Percentiles rank a stretch among this genome's conserved stretches.
Conservation (phyloP, 768 basidiomycete genomes). For the Mycena polygramma region DNA sequence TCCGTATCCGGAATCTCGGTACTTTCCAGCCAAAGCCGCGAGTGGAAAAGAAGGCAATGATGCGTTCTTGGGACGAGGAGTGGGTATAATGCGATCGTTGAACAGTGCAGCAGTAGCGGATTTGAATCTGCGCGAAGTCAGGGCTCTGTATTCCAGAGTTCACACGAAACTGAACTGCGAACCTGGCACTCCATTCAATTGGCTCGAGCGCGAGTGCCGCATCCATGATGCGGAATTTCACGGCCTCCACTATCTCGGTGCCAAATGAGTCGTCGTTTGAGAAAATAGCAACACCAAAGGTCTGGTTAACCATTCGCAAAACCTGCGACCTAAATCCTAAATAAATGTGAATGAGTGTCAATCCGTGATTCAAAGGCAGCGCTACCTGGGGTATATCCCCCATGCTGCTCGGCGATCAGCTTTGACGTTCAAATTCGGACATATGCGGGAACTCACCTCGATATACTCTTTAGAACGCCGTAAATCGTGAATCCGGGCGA, state of each 20-base stretch:
- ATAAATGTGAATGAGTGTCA: neutral
- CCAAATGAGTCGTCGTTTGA: constrained; percentile 43
- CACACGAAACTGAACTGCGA: neutral
- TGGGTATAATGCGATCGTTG: constrained; percentile 6
- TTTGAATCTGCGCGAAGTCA: constrained; percentile 6
- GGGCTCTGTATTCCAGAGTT: neutral
- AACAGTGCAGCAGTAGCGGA: neutral
- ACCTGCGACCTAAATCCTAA: constrained; percentile 39
- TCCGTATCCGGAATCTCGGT: constrained; percentile 32
- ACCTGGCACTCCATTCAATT: constrained; percentile 44
- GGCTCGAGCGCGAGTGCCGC: constrained; percentile 37
- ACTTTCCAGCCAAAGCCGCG: constrained; percentile 25
- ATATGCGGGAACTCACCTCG: constrained; percentile 4
- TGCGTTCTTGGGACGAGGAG: constrained; percentile 19
- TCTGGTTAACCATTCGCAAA: constrained; percentile 40
- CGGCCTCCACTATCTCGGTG: constrained; percentile 27
- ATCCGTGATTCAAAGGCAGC: neutral
- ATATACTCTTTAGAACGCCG: constrained; percentile 14
- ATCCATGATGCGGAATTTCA: constrained; percentile 44
- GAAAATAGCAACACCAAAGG: constrained; percentile 45
- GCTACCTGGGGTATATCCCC: constrained; percentile 4
- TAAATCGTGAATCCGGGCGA: neutral
- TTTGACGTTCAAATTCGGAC: neutral
- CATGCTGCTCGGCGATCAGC: constrained; percentile 9
- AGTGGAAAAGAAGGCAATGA: constrained; percentile 24